phyloP scores from a whole-genome alignment of 345 rosid genomes.

The Aegle marmelos region DNA sequence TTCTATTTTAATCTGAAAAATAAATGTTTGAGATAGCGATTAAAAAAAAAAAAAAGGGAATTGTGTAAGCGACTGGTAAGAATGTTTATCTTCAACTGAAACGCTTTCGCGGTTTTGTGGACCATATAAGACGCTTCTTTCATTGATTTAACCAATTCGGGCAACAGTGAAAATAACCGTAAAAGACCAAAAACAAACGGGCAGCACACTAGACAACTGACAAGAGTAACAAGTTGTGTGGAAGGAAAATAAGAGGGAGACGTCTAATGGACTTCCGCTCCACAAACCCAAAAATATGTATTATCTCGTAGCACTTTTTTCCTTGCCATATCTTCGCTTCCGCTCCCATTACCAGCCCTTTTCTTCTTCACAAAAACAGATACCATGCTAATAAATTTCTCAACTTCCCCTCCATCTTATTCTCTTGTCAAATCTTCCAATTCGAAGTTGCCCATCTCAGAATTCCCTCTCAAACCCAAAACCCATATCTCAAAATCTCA shows the following conservation, averaged over 20 bases:
- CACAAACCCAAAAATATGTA: conserved; percentile 47
- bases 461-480: conserved; percentile 42
- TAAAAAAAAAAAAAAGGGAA: too few species aligned
- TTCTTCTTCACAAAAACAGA: conserved; percentile 2
- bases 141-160: too few species aligned
- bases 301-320: conserved; percentile 29
- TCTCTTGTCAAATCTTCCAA: conserved; percentile 30
- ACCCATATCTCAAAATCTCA: conserved; percentile 49
- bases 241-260: conserved; percentile 18
- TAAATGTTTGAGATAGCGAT: too few species aligned
- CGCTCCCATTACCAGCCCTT: conserved; percentile 7
- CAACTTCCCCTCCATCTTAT: conserved; percentile 43
- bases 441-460: conserved; percentile 38
- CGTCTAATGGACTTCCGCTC: conserved; percentile 41
- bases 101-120: too few species aligned
- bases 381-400: conserved; percentile 69
- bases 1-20: too few species aligned
- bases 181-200: background rate
- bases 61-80: too few species aligned
- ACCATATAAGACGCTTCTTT: too few species aligned
- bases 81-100: too few species aligned
- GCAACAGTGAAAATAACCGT: background rate
- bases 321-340: conserved; percentile 14
- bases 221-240: background rate
- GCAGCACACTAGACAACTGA: background rate